These are phyloP conservation scores for Aspergillus aculeatinus DNA, from an alignment of 2,329 filamentous ascomycete species.

Conservation along the genomic window DNA sequence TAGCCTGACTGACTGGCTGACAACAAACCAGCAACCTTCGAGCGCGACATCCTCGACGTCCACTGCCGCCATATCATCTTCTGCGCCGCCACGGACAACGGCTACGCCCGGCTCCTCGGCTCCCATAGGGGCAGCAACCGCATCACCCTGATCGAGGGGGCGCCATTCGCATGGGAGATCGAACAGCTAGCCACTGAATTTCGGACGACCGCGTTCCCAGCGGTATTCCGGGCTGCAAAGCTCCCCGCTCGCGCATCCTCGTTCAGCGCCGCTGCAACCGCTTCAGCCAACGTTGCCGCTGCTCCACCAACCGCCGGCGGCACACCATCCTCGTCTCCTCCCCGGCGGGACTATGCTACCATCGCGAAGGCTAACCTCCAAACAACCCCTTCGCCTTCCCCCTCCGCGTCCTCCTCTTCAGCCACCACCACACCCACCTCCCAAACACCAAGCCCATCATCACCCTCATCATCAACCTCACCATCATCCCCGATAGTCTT, in stretches of 20 bases:
- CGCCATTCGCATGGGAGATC: conserved; percentile 40
- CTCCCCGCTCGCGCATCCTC: conserved; percentile 6
- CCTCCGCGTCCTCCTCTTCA: not conserved
- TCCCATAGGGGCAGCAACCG: conserved; percentile 30
- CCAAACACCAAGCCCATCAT: not conserved
- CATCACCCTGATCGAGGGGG: conserved; percentile 40
- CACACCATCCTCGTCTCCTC: conserved; percentile 10
- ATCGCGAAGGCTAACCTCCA: conserved; percentile 6
- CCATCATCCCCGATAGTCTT: not conserved
- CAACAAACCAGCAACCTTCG: conserved; percentile 27
- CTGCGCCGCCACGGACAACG: conserved; percentile 45
- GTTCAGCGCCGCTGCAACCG: not conserved
- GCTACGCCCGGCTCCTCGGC: conserved; percentile 44
- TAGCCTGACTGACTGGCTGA: not conserved
- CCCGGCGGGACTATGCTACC: conserved; percentile 17
- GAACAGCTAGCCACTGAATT: conserved; percentile 26
- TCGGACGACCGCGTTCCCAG: conserved; percentile 12
- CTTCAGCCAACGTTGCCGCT: not conserved
- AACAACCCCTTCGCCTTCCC: not conserved
- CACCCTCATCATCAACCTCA: not conserved
- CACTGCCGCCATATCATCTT: conserved; percentile 46
- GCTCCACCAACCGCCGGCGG: not conserved
- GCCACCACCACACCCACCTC: not conserved
- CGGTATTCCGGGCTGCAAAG: conserved; percentile 16
- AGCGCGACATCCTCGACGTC: conserved; percentile 35